These are phyloP conservation scores for Solanum chilense DNA, from an alignment of 257 asterid genomes.

Conservation along the genomic window DNA sequence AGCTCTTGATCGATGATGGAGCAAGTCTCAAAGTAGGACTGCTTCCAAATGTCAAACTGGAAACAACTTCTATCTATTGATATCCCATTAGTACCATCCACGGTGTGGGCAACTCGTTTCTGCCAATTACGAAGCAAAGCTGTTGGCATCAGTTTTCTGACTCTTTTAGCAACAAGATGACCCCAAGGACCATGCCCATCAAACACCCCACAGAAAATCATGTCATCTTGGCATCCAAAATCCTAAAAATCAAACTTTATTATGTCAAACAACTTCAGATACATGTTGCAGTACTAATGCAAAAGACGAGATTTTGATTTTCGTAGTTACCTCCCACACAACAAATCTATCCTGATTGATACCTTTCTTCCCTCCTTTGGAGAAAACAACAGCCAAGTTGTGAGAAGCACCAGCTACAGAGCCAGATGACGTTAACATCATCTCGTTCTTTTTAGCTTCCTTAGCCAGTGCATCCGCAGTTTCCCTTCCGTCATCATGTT, in stretches of 20 bases:
- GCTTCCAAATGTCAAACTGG: conserved; percentile 50
- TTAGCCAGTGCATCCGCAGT: conserved; percentile 34
- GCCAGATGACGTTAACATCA: conserved; percentile 49
- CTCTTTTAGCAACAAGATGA: conserved; percentile 48
- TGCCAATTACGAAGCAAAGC: conserved; percentile 58
- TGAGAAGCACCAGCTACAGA: conserved; percentile 11
- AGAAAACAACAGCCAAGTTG: conserved; percentile 26
- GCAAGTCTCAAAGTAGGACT: conserved; percentile 46
- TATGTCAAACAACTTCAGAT: not conserved
- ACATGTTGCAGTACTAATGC: not conserved
- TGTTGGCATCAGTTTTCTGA: conserved; percentile 47
- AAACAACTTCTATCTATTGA: not conserved
- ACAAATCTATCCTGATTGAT: conserved; percentile 53
- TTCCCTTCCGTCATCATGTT: conserved; percentile 26
- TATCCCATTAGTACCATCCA: conserved; percentile 7
- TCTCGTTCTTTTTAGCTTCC: conserved; percentile 48
- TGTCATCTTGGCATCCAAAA: conserved; percentile 66
- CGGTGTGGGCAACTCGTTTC: conserved; percentile 31
- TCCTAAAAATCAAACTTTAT: conserved; percentile 22
- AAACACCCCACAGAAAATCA: conserved; percentile 66
- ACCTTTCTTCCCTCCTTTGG: conserved; percentile 66
- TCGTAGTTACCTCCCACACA: conserved; percentile 53
- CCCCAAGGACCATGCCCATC: conserved; percentile 95
- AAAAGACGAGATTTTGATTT: not conserved
- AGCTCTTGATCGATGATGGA: conserved; percentile 59